Conservation (phyloP, 805 yeast genomes). For the Starmerella apicola region DNA sequence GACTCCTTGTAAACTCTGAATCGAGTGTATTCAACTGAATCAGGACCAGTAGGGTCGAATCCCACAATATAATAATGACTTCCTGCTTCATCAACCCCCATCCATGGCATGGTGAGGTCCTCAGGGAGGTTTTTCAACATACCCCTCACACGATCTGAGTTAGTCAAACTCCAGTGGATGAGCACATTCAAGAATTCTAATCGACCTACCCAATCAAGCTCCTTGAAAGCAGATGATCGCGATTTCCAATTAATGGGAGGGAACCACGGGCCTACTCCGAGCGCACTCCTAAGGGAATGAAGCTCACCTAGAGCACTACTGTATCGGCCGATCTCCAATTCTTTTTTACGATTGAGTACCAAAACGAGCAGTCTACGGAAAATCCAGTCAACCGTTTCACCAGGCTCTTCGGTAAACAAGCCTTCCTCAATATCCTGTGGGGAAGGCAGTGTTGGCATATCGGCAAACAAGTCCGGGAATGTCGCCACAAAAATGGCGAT, state of each 20-base stretch:
- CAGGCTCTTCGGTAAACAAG: conserved; percentile 18
- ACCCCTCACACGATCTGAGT: conserved; percentile 23
- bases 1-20: conserved; percentile 28
- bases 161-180: conserved; percentile 26
- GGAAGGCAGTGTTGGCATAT: conserved; percentile 25
- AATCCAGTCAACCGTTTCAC: conserved; percentile 21
- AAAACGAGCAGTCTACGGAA: conserved; percentile 28
- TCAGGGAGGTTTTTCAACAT: conserved; percentile 16
- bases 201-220: conserved; percentile 26
- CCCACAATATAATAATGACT: conserved; percentile 21
- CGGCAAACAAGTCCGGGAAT: conserved; percentile 23
- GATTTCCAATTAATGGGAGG: conserved; percentile 23
- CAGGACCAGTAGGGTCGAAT: conserved; percentile 16
- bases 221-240: conserved; percentile 21
- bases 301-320: conserved; percentile 31
- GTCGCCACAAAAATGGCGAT: conserved; percentile 18
- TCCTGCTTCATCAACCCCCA: conserved; percentile 19
- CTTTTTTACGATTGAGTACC: conserved; percentile 31
- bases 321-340: conserved; percentile 29
- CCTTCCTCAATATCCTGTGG: conserved; percentile 35
- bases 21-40: conserved; percentile 23
- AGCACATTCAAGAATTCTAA: conserved; percentile 27
- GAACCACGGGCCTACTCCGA: conserved; percentile 25
- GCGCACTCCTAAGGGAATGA: conserved; percentile 20
- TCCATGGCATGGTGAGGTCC: conserved; percentile 18